A percentile compares a stretch with the other conserved stretches of the same genome.
Evolutionary conservation across 352 stramenopile genomes (phyloP).

Genomic region (Phytophthora tentaculata): DNA sequence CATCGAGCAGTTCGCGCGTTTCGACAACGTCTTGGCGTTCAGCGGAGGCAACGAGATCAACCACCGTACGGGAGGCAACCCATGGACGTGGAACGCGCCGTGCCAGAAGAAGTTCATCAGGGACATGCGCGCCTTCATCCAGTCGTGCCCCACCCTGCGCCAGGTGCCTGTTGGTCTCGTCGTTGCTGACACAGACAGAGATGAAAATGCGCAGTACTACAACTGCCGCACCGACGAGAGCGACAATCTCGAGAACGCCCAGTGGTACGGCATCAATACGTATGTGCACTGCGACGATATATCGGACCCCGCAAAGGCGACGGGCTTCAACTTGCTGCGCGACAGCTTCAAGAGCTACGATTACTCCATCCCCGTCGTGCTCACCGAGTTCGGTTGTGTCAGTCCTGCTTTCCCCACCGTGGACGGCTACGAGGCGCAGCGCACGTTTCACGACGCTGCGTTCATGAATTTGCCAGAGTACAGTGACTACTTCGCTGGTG

Average conservation of each 20-base stretch:
- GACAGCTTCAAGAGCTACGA: conserved; percentile 69
- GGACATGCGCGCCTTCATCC: conserved; percentile 85
- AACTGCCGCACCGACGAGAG: conserved; percentile 72
- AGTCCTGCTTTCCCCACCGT: conserved; percentile 43
- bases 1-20: conserved; percentile 83
- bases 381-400: conserved; percentile 44
- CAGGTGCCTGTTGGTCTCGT: conserved; percentile 80
- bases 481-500: conserved; percentile 66
- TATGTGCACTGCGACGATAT: conserved; percentile 81
- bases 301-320: conserved; percentile 43
- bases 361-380: conserved; percentile 45
- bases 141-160: conserved; percentile 60
- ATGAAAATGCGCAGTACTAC: conserved; percentile 80
- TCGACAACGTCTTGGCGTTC: conserved; percentile 85
- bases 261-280: conserved; percentile 89
- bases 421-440: conserved; percentile 73
- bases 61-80: conserved; percentile 55
- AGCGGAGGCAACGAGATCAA: conserved; percentile 87
- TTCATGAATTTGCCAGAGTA: conserved; percentile 63
- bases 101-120: conserved; percentile 92
- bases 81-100: conserved; percentile 64
- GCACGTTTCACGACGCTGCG: conserved; percentile 73
- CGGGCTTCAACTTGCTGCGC: conserved; percentile 66
- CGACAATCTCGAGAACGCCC: conserved; percentile 71
- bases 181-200: conserved; percentile 65